Conservation (phyloP, 768 basidiomycete genomes). For the Auricularia heimuer region DNA sequence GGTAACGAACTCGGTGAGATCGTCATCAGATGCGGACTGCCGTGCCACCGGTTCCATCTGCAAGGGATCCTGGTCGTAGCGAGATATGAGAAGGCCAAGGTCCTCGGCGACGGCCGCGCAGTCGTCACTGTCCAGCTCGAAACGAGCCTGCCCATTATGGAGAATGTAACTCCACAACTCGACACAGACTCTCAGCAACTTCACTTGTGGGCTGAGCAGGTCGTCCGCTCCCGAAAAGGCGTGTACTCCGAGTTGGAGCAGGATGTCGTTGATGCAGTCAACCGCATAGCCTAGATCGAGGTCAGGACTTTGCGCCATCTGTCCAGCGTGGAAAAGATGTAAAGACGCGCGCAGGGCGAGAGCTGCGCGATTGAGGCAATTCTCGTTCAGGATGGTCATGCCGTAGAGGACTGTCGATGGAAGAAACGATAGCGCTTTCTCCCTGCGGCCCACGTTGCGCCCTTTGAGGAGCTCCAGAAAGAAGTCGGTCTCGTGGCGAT, state of each 20-base stretch:
- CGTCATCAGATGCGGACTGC: too few species aligned
- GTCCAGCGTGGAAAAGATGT: background rate
- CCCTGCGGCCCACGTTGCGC: too few species aligned
- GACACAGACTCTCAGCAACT: background rate
- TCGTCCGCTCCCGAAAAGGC: background rate
- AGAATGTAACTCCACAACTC: background rate
- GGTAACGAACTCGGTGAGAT: background rate
- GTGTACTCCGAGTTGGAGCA: background rate
- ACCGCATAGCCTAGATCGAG: background rate
- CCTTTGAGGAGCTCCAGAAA: background rate
- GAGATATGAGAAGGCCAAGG: background rate
- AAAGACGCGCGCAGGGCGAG: background rate
- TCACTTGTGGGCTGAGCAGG: background rate
- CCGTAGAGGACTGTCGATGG: background rate
- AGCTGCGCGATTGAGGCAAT: background rate
- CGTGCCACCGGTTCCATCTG: too few species aligned
- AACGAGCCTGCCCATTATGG: background rate
- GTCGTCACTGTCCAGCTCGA: background rate
- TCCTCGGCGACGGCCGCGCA: background rate
- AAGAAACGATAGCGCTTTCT: too few species aligned
- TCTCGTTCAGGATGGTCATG: background rate
- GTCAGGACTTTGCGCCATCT: background rate
- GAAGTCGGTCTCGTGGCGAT: background rate
- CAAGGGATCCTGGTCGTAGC: background rate
- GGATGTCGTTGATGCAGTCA: background rate